Evolutionary conservation across 176 grass and related monocot species (phyloP).

Genomic region (Ampelocalamus luodianensis): DNA sequence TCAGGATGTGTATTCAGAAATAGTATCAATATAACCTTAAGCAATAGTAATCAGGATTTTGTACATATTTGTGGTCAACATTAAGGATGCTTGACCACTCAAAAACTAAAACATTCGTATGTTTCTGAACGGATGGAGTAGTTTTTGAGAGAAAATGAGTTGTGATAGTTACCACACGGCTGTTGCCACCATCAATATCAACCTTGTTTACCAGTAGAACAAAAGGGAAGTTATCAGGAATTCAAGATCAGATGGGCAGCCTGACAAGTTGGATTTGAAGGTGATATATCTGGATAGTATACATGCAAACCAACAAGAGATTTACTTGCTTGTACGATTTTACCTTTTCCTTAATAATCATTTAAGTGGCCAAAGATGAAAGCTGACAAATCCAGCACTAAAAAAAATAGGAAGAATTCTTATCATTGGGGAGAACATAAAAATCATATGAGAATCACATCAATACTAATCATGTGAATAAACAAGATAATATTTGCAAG

Average conservation of each 20-base stretch:
- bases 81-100: no score
- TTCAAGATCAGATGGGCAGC: constrained; percentile 85
- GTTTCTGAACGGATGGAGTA: neutral
- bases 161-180: constrained; percentile 63
- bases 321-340: neutral
- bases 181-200: constrained; percentile 74
- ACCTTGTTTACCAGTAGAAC: constrained; percentile 88
- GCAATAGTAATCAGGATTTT: no score
- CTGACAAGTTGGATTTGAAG: constrained; percentile 37
- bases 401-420: constrained; percentile 25
- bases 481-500: neutral
- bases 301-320: neutral
- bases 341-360: neutral
- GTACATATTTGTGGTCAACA: no score
- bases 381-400: constrained; percentile 12
- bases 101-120: no score
- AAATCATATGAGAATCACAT: neutral
- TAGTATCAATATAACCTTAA: no score
- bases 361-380: constrained; percentile 12
- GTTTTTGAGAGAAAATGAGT: constrained; percentile 16
- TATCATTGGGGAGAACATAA: neutral
- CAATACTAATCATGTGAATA: neutral
- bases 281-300: neutral
- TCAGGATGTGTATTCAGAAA: no score
- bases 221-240: constrained; percentile 90